Base-by-base conservation (phyloP, 2,329 filamentous ascomycete species). In the Epichloe typhina region DNA sequence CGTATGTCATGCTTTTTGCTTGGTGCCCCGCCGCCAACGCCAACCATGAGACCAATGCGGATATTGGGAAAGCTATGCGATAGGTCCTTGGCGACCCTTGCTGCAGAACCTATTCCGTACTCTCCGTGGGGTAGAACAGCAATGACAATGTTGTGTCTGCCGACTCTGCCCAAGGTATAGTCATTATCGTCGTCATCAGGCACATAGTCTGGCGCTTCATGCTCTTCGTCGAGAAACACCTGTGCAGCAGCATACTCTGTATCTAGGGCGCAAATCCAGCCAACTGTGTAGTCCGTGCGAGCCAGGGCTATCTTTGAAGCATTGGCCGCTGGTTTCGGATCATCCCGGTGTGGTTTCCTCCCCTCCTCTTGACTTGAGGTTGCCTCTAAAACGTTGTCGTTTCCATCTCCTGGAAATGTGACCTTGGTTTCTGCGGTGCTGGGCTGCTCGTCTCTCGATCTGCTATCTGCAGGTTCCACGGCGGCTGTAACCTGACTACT, bases 241-340 rank as follows among this genome's bases (percentile, higher is more conserved):
- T 56, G 54, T 3, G 70, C 69, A 3, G 70, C 69, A 45, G 64
- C 57, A 42, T 56, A 60, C 49, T 73, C 70, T 0, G 54, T 59
- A 0, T 4, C 12, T 2, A 72, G 49, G 12, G 69, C 68, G 50
- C 67, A 72, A 6, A 74, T 70, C 69, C 69, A 72, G 17, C 68
- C 70, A 5, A 73, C 61, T 0, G 61, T 69, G 49, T 72, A 72
- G 37, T 26, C 23, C 23, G 23, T 26, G 23, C 23, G 23, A 26
- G 23, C 7, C 23, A 26, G 7, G 23, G 23, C 23, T 26, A 26
- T 26, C 23, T 26, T 26, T 26, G 23, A 26, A 26, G 23, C 7
- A 8, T 26, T 26, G 23, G 23, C 6, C 23, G 23, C 6, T 26
- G 23, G 23, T 26, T 26, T 26, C 23, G 23, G 6, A 8, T 26